A percentile compares a stretch with the other conserved stretches of the same genome.
These are phyloP conservation scores for Plasmopara halstedii DNA, from an alignment of 352 stramenopile genomes.

Conservation along the genomic window DNA sequence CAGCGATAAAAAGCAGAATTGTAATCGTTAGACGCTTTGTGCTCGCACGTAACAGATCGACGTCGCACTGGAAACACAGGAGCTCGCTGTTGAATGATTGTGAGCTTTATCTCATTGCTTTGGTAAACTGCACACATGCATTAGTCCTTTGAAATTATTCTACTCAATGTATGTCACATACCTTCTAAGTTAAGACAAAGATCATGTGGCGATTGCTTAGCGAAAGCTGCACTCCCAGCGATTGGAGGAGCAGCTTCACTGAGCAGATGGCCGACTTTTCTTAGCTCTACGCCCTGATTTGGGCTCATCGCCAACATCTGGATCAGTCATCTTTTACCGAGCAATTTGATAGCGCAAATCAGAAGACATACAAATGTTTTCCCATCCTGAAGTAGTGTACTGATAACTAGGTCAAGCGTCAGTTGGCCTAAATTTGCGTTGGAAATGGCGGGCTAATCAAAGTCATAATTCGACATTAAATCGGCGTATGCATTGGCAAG, in stretches of 20 bases:
- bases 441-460: constrained; percentile 55
- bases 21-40: neutral
- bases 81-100: constrained; percentile 70
- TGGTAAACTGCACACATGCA: constrained; percentile 45
- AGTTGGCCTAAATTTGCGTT: constrained; percentile 79
- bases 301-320: constrained; percentile 1
- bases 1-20: constrained; percentile 2
- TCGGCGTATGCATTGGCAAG: constrained; percentile 1
- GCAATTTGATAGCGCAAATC: neutral
- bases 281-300: constrained; percentile 30
- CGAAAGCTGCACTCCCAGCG: constrained; percentile 46
- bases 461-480: constrained; percentile 9
- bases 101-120: constrained; percentile 51
- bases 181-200: constrained; percentile 77
- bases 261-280: constrained; percentile 51
- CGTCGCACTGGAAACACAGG: constrained; percentile 31
- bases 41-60: neutral
- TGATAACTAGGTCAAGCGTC: constrained; percentile 67
- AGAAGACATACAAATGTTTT: constrained; percentile 31
- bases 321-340: constrained; percentile 4
- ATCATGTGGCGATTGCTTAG: constrained; percentile 25
- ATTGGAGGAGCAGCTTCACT: constrained; percentile 54
- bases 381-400: constrained; percentile 54
- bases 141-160: neutral
- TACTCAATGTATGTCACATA: constrained; percentile 15